Base-by-base conservation (phyloP, 371 early-diverging fungal genomes). In the Mucor mucedo region DNA sequence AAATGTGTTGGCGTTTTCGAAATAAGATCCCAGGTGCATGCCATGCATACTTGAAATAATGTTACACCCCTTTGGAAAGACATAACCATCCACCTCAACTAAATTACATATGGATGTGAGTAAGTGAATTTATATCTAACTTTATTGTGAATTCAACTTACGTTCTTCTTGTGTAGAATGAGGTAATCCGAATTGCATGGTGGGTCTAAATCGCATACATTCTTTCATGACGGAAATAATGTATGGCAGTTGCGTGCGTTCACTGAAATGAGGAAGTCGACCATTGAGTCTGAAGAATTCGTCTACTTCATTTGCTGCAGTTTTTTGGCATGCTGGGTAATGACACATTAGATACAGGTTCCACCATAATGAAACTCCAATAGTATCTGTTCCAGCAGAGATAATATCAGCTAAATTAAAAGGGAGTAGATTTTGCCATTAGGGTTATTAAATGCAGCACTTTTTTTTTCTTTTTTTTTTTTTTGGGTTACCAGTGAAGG, bases 331-430 rank as follows among this genome's bases (percentile, higher is more conserved):
- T 6, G 60, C 58, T 9, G 65, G 69, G 33, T 61, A 10, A 35
- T 65, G 38, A 33, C 65, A 69, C 32, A 65, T 30, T 14, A 65
- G 44, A 2, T 58, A 54, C 14, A 69, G 28, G 32, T 32, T 40
- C 64, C 64, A 65, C 1, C 21, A 21, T 14, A 69, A 40, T 2
- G 65, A 55, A 4, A 28, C 47, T 11, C 61, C 38, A 3, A 57
- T 16, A 1, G 65, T 69, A 35, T 69, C 69, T 14, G 53, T 56
- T 16, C 69, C 69, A 13, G 56, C 69, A 44, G 56, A 21, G 33
- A 64, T 40, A 11, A 69, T 40, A 52, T 69, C 69, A 30, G 27
- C 69, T 69, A 5, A 5, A 38, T 30, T 11, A 4, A 52, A 21
- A 21, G 21, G 21, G 21, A 21, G 21, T 21, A 1, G 21, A 5